Evolutionary conservation across 306 rosid species (phyloP).

Genomic region (Lithocarpus polystachyus): DNA sequence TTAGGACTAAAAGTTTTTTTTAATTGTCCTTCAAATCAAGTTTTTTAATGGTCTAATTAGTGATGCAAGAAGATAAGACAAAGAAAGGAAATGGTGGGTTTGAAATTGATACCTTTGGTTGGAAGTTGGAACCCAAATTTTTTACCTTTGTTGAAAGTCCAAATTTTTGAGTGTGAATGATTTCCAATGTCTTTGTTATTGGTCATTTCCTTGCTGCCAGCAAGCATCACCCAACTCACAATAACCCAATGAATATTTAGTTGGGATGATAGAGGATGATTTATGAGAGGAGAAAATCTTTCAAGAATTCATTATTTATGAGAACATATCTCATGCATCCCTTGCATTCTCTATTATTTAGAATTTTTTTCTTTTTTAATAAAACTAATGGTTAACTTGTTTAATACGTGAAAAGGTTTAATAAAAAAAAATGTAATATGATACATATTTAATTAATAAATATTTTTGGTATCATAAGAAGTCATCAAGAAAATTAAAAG

Average conservation of each 20-base stretch:
- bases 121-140: not conserved
- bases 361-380: too few species aligned
- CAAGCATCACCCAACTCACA: constrained; percentile 7
- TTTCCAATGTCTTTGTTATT: not conserved
- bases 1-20: not conserved
- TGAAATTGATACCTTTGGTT: constrained; percentile 17
- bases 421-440: too few species aligned
- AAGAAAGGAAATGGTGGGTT: constrained; percentile 10
- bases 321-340: too few species aligned
- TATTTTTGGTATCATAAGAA: too few species aligned
- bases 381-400: too few species aligned
- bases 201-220: not conserved
- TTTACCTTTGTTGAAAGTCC: not conserved
- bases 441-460: too few species aligned
- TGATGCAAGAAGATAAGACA: constrained; percentile 22
- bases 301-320: not conserved
- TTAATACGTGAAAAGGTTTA: too few species aligned
- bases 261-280: too few species aligned
- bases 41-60: constrained; percentile 18
- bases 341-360: too few species aligned
- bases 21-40: too few species aligned
- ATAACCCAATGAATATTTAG: not conserved
- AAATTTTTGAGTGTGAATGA: not conserved
- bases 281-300: not conserved
- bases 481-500: too few species aligned